Evolutionary conservation across 352 stramenopile genomes (phyloP), one percentile per base, ranked within the genome.

Genomic region (Globisporangium takayamanum): DNA sequence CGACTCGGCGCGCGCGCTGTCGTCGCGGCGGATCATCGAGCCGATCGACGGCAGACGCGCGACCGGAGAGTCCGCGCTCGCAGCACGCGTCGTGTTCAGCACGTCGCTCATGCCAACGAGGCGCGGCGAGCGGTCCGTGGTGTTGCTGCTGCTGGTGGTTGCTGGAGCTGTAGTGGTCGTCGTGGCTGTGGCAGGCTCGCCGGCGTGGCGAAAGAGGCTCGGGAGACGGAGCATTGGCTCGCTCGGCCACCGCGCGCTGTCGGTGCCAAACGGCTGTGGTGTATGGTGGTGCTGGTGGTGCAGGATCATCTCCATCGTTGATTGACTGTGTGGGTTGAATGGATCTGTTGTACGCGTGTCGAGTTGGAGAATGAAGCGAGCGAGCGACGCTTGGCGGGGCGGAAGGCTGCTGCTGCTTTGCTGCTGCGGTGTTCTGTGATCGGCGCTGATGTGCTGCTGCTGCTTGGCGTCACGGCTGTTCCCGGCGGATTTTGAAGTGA

Each of bases 61-160:
- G 25, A 78, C 58, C 6, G 49, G 47, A 15, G 66, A 64, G 37
- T 80, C 69, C 36, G 72, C 39, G 39, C 39, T 70, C n/a, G 75
- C 58, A 57, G 55, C 36, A 46, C 53, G 30, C 50, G 67, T 37
- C 2, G 66, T 63, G 47, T 69, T 80, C 15, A 89, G 73, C 62
- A 89, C 70, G 55, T 87, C 76, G 68, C 68, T 84, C 74, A 89
- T 89, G 44, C 74, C 73, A 15, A 84, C 70, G n/a, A 73, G 60
- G 28, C 78, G 78, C 10, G 76, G 76, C 50, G 76, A 87, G 52
- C 73, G 64, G 28, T 77, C 69, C 11, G 15, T 48, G 14, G 46
- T 61, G 15, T 50, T 59, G 52, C 39, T 55, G 22, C 6, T 52
- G 37, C 20, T 60, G 28, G 45, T 51, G 16, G 30, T 36, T 8